Percentiles rank a stretch among this genome's conserved stretches.
These are phyloP conservation scores for Polygonum maritimum DNA, from an alignment of 148 eudicot genomes.

Conservation along the genomic window DNA sequence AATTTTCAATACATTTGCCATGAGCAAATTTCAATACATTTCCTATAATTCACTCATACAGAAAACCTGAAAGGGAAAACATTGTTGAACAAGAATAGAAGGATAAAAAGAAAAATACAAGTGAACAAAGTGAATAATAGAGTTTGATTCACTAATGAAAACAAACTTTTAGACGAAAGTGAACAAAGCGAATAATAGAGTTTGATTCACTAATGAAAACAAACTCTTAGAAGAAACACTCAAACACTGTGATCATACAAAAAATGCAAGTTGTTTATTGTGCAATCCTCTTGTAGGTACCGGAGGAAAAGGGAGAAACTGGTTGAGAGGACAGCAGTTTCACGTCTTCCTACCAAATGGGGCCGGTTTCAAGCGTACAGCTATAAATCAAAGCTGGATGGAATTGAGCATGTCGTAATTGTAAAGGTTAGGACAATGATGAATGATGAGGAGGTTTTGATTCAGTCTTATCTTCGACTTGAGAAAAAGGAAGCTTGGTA, in stretches of 20 bases:
- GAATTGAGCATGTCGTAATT: constrained; percentile 69
- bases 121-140: too few species aligned
- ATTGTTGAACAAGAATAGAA: too few species aligned
- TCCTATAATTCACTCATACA: too few species aligned
- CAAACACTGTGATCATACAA: not conserved
- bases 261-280: not conserved
- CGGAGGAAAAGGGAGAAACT: constrained; percentile 78
- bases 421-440: constrained; percentile 46
- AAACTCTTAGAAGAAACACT: not conserved
- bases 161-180: not conserved
- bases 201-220: not conserved
- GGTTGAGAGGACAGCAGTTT: constrained; percentile 60
- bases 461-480: not conserved
- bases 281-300: constrained; percentile 38
- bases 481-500: not conserved
- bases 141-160: not conserved
- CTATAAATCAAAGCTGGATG: constrained; percentile 69
- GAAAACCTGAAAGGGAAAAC: too few species aligned
- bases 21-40: too few species aligned
- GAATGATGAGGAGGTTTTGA: not conserved
- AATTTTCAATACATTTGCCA: too few species aligned
- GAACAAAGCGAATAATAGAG: too few species aligned
- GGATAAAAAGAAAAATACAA: not conserved
- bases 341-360: constrained; percentile 72
- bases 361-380: constrained; percentile 65